Evolutionary conservation across 176 grass and related monocot genomes (phyloP).

Genomic region (Cenchrus americanus): DNA sequence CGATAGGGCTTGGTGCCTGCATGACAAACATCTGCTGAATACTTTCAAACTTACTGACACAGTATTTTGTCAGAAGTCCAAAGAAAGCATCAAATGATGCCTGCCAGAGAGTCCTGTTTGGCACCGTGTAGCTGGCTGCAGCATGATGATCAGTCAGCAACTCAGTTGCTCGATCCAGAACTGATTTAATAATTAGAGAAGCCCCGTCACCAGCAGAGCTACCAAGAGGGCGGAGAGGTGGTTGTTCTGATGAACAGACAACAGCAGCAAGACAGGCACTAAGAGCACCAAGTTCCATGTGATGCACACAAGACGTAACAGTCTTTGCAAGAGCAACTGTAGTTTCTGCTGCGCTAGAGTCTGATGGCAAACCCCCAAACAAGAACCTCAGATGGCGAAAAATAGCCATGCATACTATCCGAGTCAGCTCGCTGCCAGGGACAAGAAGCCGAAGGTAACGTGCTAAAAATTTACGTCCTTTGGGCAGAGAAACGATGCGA

Average conservation of each 20-base stretch:
- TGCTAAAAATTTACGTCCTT: conserved; percentile 82
- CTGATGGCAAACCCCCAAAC: conserved; percentile 87
- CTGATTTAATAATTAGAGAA: conserved; percentile 79
- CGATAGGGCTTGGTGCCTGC: conserved; percentile 60
- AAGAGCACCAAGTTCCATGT: conserved; percentile 88
- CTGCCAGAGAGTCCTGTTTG: conserved; percentile 93
- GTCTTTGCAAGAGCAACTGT: conserved; percentile 67
- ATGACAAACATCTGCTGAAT: conserved; percentile 78
- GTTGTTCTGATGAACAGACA: conserved; percentile 97
- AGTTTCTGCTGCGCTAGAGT: conserved; percentile 78
- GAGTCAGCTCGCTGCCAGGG: conserved; percentile 80
- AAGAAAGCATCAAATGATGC: conserved; percentile 99
- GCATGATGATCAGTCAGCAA: conserved; percentile 77
- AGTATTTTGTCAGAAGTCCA: conserved; percentile 91
- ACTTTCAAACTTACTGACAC: conserved; percentile 90
- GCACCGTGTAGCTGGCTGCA: conserved; percentile 58
- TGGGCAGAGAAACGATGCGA: conserved; percentile 86
- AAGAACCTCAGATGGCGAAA: conserved; percentile 92
- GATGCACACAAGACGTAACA: conserved; percentile 66
- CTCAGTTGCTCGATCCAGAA: conserved; percentile 88
- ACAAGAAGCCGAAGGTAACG: conserved; percentile 78
- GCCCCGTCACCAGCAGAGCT: conserved; percentile 92
- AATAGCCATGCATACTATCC: conserved; percentile 95
- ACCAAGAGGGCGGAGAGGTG: conserved; percentile 88
- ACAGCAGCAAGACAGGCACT: conserved; percentile 97